phyloP scores from a whole-genome alignment of 176 grass and related monocot species.

The Bolboschoenus planiculmis region DNA sequence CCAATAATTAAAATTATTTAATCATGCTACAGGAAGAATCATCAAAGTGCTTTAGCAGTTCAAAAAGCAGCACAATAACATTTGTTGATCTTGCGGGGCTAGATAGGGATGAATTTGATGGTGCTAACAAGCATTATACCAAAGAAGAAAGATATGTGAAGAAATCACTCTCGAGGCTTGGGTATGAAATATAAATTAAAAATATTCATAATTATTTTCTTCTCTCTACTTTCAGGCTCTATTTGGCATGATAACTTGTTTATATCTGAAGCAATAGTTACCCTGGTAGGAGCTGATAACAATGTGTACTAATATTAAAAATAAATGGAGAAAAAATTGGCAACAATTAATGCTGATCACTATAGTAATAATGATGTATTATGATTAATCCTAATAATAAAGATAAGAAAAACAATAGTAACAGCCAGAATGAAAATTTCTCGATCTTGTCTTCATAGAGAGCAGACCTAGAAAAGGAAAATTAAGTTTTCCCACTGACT shows the following conservation, averaged over 20 bases:
- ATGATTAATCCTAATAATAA: background rate
- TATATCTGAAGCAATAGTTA: background rate
- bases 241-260: background rate
- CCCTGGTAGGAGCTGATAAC: background rate
- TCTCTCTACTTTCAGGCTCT: background rate
- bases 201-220: background rate
- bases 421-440: background rate
- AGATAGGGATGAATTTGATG: slow-evolving; percentile 54
- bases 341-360: background rate
- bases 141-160: slow-evolving; percentile 74
- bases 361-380: background rate
- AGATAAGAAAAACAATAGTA: background rate
- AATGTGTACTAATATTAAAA: background rate
- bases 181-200: slow-evolving; percentile 43
- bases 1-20: slow-evolving; percentile 19
- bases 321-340: background rate
- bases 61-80: slow-evolving; percentile 79
- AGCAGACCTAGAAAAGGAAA: background rate
- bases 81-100: slow-evolving; percentile 85
- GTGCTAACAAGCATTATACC: slow-evolving; percentile 41
- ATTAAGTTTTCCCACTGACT: background rate
- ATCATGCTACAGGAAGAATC: slow-evolving; percentile 44
- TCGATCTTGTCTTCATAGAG: background rate
- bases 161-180: slow-evolving; percentile 87
- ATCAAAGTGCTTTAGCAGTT: slow-evolving; percentile 76